These are phyloP conservation scores for Ceratocystis huliohia DNA, from an alignment of 2,329 filamentous ascomycete genomes.

Conservation along the genomic window DNA sequence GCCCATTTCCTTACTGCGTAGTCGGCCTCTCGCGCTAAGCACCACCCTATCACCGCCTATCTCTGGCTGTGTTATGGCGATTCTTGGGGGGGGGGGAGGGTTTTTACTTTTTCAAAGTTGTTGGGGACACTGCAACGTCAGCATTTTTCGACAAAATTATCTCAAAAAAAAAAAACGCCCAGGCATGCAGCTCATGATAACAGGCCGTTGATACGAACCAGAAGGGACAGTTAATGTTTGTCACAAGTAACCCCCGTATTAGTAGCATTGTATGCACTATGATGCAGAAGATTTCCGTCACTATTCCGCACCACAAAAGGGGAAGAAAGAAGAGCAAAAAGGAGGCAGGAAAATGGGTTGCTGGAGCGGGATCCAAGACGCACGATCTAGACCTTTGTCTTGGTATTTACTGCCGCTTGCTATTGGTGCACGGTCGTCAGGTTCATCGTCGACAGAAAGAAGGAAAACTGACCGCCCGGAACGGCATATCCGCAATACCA, in stretches of 20 bases:
- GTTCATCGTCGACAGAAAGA: not conserved
- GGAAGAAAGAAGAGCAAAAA: not conserved
- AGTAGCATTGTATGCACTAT: not conserved
- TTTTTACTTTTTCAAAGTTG: too few relatives aligned
- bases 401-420: not conserved
- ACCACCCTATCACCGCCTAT: not conserved
- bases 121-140: not conserved
- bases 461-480: not conserved
- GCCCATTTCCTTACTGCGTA: not conserved
- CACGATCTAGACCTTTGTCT: not conserved
- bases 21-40: not conserved
- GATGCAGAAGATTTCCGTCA: not conserved
- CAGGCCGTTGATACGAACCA: not conserved
- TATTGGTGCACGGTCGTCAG: not conserved
- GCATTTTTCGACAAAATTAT: conserved; percentile 2
- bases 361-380: not conserved
- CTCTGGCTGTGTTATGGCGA: not conserved
- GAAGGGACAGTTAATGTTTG: not conserved
- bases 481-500: not conserved
- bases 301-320: not conserved
- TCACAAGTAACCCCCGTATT: not conserved
- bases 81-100: not conserved
- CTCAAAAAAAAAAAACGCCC: not conserved
- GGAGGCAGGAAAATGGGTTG: not conserved
- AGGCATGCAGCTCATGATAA: not conserved